phyloP scores from a whole-genome alignment of 2,329 filamentous ascomycete species.

The Epichloe sp. region DNA sequence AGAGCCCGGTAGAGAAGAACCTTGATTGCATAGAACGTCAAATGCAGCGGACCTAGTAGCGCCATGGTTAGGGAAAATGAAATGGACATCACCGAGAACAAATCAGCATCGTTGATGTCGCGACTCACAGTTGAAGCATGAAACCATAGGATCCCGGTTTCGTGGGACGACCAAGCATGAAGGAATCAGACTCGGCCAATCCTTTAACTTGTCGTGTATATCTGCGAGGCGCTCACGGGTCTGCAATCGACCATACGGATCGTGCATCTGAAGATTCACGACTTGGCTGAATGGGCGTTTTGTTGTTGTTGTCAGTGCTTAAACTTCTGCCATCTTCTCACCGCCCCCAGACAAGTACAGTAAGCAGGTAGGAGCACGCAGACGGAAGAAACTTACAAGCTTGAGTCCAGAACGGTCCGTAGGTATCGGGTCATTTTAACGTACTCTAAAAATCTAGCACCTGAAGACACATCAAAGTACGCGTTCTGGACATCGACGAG shows the following conservation, averaged over 20 bases:
- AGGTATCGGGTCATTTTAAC: conserved; percentile 19
- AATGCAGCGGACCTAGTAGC: conserved; percentile 23
- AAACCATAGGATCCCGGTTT: conserved; percentile 2
- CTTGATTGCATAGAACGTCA: conserved; percentile 28
- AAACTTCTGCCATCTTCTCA: too few species aligned
- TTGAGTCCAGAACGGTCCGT: conserved; percentile 20
- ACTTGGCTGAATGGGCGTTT: conserved; percentile 14
- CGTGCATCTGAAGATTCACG: conserved; percentile 6
- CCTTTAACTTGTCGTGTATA: conserved; percentile 17
- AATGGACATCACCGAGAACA: too few species aligned
- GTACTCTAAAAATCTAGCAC: conserved; percentile 24
- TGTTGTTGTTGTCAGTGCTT: not conserved
- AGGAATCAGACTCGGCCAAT: conserved; percentile 24
- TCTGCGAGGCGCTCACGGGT: conserved; percentile 12
- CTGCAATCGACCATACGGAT: conserved; percentile 8
- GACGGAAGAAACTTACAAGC: conserved; percentile 16
- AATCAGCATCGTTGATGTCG: not conserved
- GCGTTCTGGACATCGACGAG: conserved; percentile 22
- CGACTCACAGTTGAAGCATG: conserved; percentile 14
- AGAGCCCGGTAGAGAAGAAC: conserved; percentile 29
- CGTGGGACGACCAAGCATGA: conserved; percentile 19
- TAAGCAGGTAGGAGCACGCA: not conserved
- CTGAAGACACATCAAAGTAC: conserved; percentile 20
- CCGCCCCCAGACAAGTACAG: not conserved
- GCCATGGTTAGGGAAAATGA: not conserved